Conservation (phyloP, 164 flowering plant species). For the Brasenia schreberi region DNA sequence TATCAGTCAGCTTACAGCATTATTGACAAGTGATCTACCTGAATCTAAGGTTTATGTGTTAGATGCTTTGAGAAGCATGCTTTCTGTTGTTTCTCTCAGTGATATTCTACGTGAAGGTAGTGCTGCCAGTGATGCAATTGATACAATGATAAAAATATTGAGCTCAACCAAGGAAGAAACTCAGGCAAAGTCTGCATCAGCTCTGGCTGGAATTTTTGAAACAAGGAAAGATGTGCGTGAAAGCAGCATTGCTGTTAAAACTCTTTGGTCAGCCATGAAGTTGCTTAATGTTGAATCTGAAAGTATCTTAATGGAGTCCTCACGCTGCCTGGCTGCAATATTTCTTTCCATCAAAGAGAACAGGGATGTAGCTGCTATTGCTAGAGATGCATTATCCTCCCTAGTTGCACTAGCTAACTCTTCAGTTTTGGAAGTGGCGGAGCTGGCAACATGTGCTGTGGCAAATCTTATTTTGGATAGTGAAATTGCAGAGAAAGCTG, state of each 20-base stretch:
- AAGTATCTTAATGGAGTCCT: slow-evolving; percentile 48
- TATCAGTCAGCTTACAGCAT: slow-evolving; percentile 91
- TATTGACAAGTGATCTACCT: slow-evolving; percentile 86
- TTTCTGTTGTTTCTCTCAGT: slow-evolving; percentile 64
- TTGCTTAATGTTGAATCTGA: slow-evolving; percentile 65
- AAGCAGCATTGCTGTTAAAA: slow-evolving; percentile 64
- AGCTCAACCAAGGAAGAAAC: slow-evolving; percentile 80
- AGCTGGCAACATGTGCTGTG: slow-evolving; percentile 79
- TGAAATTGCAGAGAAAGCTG: no score
- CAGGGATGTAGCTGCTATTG: slow-evolving; percentile 67
- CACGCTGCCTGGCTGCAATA: slow-evolving; percentile 81
- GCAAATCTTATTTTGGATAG: slow-evolving; percentile 77
- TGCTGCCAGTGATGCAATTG: slow-evolving; percentile 95
- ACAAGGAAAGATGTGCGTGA: slow-evolving; percentile 84
- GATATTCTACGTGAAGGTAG: slow-evolving; percentile 84
- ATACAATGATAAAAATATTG: slow-evolving; percentile 78
- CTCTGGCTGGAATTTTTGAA: slow-evolving; percentile 75
- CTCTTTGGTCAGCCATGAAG: slow-evolving; percentile 55
- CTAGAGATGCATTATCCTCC: slow-evolving; percentile 57
- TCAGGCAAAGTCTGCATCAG: slow-evolving; percentile 82
- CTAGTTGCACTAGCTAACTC: slow-evolving; percentile 44
- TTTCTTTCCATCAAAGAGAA: slow-evolving; percentile 82
- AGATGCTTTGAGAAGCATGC: slow-evolving; percentile 77
- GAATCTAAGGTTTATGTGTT: slow-evolving; percentile 88
- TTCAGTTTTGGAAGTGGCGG: slow-evolving; percentile 63